phyloP scores from a whole-genome alignment of 2,329 filamentous ascomycete species.

The Colletotrichum noveboracense region DNA sequence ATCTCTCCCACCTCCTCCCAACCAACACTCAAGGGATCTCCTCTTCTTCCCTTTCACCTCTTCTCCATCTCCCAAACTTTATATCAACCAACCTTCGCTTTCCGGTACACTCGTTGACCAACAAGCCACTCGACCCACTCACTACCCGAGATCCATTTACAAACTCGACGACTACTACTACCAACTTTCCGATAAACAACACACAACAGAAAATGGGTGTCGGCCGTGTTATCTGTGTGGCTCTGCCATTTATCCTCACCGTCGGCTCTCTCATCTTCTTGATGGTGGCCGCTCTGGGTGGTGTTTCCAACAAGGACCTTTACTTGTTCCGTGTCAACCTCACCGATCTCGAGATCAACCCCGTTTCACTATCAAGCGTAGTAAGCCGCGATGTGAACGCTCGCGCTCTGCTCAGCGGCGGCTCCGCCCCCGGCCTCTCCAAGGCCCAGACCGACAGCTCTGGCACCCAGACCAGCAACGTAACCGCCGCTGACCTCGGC shows the following conservation, averaged over 20 bases:
- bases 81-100: neutral
- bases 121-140: neutral
- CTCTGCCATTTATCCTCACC: slow-evolving; percentile 83
- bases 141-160: neutral
- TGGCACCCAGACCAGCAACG: slow-evolving; percentile 44
- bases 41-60: neutral
- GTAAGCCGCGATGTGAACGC: slow-evolving; percentile 24
- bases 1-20: neutral
- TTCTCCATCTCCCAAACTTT: neutral
- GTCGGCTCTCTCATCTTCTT: slow-evolving; percentile 77
- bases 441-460: slow-evolving; percentile 29
- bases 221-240: slow-evolving; percentile 85
- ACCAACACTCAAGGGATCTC: neutral
- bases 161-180: neutral
- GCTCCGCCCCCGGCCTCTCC: slow-evolving; percentile 25
- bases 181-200: slow-evolving; percentile 9
- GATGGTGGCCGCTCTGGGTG: slow-evolving; percentile 60
- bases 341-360: slow-evolving; percentile 61
- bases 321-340: slow-evolving; percentile 68
- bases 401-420: slow-evolving; percentile 34
- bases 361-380: slow-evolving; percentile 33
- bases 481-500: slow-evolving; percentile 62
- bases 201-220: slow-evolving; percentile 56
- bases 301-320: slow-evolving; percentile 60
- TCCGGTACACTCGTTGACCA: slow-evolving; percentile 10